These are phyloP conservation scores for Globisporangium nunn DNA, from an alignment of 352 stramenopile species.

Conservation along the genomic window DNA sequence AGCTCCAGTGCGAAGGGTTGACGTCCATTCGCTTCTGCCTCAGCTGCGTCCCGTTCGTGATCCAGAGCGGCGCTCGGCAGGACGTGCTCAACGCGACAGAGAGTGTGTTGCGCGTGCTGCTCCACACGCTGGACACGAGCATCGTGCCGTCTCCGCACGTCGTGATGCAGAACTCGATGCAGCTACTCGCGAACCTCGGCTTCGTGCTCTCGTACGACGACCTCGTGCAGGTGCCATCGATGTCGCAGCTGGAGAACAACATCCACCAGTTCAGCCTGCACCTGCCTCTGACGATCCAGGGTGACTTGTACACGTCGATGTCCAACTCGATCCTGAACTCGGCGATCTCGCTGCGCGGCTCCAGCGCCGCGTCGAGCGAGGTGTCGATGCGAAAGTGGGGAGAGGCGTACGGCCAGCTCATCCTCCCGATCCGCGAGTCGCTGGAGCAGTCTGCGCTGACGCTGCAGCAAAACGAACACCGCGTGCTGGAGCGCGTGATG, in stretches of 20 bases:
- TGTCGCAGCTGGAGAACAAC: conserved; percentile 58
- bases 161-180: conserved; percentile 64
- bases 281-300: conserved; percentile 60
- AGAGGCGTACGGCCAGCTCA: conserved; percentile 45
- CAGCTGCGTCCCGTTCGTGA: conserved; percentile 56
- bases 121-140: conserved; percentile 51
- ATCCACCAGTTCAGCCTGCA: conserved; percentile 74
- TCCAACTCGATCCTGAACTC: conserved; percentile 77
- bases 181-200: conserved; percentile 55
- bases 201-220: conserved; percentile 68
- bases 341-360: conserved; percentile 48
- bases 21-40: conserved; percentile 51
- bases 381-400: conserved; percentile 37
- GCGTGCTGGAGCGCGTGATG: conserved; percentile 56
- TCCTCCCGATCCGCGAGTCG: conserved; percentile 61
- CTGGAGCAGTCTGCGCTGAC: conserved; percentile 62
- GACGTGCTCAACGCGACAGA: conserved; percentile 48
- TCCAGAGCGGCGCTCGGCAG: conserved; percentile 38
- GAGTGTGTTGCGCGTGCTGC: conserved; percentile 41
- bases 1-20: conserved; percentile 59
- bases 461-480: conserved; percentile 67
- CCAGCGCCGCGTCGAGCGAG: conserved; percentile 8
- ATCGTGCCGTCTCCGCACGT: conserved; percentile 53
- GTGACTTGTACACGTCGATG: conserved; percentile 73
- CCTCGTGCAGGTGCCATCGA: conserved; percentile 54